Conservation (phyloP, 176 grass and related monocot species). For the Chrysopogon serrulatus region DNA sequence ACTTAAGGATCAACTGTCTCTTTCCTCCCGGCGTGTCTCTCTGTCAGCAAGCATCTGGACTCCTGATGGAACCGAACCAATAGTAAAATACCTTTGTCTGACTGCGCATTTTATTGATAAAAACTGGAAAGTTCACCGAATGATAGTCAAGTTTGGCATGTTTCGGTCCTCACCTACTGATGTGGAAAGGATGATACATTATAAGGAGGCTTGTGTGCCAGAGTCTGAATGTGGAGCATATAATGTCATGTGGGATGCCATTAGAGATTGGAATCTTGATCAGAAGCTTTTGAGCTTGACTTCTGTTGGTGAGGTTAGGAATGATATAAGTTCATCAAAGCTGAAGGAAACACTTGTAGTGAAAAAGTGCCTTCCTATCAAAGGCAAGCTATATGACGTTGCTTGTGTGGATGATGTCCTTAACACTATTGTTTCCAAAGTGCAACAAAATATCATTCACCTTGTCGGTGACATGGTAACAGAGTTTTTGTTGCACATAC, state of each 20-base stretch:
- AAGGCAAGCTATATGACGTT: constrained; percentile 30
- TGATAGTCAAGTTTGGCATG: constrained; percentile 37
- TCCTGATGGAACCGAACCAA: constrained; percentile 14
- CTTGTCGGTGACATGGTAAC: constrained; percentile 13
- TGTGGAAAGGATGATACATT: constrained; percentile 32
- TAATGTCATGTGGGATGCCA: constrained; percentile 31
- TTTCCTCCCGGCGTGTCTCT: constrained; percentile 7
- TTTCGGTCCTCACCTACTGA: constrained; percentile 1
- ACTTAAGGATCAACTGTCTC: constrained; percentile 27
- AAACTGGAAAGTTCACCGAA: constrained; percentile 42
- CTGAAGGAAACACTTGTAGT: constrained; percentile 25
- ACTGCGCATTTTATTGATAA: constrained; percentile 34
- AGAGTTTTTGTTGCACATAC: not conserved
- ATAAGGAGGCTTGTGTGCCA: constrained; percentile 22
- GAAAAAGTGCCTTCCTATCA: constrained; percentile 27
- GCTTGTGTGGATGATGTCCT: constrained; percentile 33
- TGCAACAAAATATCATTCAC: constrained; percentile 19
- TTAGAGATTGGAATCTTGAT: constrained; percentile 47
- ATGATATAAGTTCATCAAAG: not conserved
- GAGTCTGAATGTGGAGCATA: constrained; percentile 16
- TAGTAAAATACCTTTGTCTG: constrained; percentile 33
- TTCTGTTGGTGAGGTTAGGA: constrained; percentile 31
- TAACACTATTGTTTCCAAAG: constrained; percentile 25
- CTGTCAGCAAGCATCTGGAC: constrained; percentile 38
- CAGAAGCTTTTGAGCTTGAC: constrained; percentile 34